A percentile compares a stretch with the other conserved stretches of the same genome.
Evolutionary conservation across 2,329 filamentous ascomycete genomes (phyloP).

Genomic region (Claviceps pusilla): DNA sequence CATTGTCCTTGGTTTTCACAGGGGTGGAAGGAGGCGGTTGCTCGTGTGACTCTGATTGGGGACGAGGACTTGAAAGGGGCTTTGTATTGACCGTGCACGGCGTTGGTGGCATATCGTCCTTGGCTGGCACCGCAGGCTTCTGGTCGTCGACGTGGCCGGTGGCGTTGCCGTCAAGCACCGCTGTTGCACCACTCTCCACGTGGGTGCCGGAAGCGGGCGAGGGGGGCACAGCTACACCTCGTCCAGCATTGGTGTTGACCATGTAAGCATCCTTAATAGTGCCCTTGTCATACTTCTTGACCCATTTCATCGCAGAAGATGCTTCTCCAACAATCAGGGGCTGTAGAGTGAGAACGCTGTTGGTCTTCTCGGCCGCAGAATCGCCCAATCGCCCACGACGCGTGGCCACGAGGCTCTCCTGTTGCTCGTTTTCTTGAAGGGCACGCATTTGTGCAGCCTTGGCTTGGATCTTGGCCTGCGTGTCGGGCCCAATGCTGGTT

Average conservation of each 20-base stretch:
- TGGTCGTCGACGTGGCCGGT: not conserved
- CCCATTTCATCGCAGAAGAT: slow-evolving; percentile 92
- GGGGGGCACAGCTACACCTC: slow-evolving; percentile 31
- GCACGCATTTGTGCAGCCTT: slow-evolving; percentile 74
- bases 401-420: slow-evolving; percentile 23
- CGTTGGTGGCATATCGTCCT: slow-evolving; percentile 15
- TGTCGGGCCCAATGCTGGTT: slow-evolving; percentile 73
- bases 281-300: slow-evolving; percentile 85
- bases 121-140: slow-evolving; percentile 26
- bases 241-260: slow-evolving; percentile 55
- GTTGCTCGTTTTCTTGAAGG: slow-evolving; percentile 46
- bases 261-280: slow-evolving; percentile 76
- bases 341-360: slow-evolving; percentile 78
- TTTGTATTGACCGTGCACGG: slow-evolving; percentile 2
- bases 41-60: not conserved
- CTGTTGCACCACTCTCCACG: slow-evolving; percentile 10
- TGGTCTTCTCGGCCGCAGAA: slow-evolving; percentile 57
- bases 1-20: not conserved
- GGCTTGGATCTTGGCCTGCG: slow-evolving; percentile 83
- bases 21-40: not conserved
- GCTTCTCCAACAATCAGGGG: slow-evolving; percentile 73
- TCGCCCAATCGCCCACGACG: slow-evolving; percentile 43
- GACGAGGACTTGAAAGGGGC: not conserved
- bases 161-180: slow-evolving; percentile 5
- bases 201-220: slow-evolving; percentile 19